Evolutionary conservation across 108 stramenopile genomes (phyloP), one percentile per base, ranked within the genome.

Genomic region (Parietichytrium sp.): DNA sequence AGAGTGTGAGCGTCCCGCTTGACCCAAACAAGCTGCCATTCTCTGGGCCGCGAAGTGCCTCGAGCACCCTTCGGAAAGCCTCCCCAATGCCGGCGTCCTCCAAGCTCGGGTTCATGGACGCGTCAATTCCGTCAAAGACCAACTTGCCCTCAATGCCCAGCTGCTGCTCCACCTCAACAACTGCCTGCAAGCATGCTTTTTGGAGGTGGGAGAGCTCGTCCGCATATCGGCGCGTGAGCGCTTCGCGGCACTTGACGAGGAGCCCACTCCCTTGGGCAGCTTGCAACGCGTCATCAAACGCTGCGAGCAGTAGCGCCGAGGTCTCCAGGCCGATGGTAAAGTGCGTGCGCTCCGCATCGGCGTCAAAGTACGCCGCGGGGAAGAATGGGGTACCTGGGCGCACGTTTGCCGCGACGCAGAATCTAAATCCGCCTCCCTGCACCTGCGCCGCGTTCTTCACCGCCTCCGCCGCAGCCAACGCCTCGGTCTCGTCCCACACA

Each of bases 101-200:
- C 78, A 83, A n/a, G 26, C 78, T 55, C 23, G 82, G 78, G 51
- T 83, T 79, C 25, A 83, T 77, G 30, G 82, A 47, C 8, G 82
- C 82, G 3, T 79, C 82, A 12, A 79, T 33, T 3, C 82, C 82
- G 3, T 27, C 2, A 38, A 79, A 79, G 26, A 10, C 26, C 4
- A 51, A 25, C 8, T 20, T 2, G 4, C 23, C 16, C 51, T 45
- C 50, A 8, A 27, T 15, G 15, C 79, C 48, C 27, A 16, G 13
- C 48, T 4, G 61, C 3, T 77, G 7, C 23, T 12, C 48, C 6
- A 7, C 23, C 7, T 16, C 26, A 3, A 33, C 54, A 79, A 36
- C 1, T 4, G 20, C 23, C 20, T 0, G 25, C n/a, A n/a, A n/a
- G 48, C 45, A 26, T 25, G 81, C 77, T n/a, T 0, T n/a, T 3